Conservation (phyloP, 176 grass and related monocot genomes). For the Puccinellia tenuiflora region DNA sequence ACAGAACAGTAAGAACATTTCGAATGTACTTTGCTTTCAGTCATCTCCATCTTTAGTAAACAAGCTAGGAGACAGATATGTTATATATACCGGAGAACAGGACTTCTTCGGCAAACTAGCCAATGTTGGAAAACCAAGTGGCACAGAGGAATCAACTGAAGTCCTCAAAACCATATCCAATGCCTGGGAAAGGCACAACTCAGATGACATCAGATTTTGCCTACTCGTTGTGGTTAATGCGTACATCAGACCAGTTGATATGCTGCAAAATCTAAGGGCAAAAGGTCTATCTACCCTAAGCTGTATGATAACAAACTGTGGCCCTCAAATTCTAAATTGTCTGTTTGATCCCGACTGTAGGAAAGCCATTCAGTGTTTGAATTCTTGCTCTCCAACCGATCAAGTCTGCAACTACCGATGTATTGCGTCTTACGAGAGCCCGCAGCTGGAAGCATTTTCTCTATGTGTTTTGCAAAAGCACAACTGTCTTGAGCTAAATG, state of each 20-base stretch:
- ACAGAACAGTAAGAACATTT: conserved; percentile 43
- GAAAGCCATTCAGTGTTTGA: conserved; percentile 87
- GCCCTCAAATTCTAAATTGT: conserved; percentile 82
- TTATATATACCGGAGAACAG: conserved; percentile 39
- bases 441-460: conserved; percentile 76
- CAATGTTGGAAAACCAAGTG: conserved; percentile 35
- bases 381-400: conserved; percentile 78
- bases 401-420: conserved; percentile 95
- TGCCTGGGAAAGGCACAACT: conserved; percentile 93
- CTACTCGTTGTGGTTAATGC: conserved; percentile 79
- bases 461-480: conserved; percentile 96
- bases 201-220: conserved; percentile 94
- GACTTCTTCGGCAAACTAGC: conserved; percentile 54
- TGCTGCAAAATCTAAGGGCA: conserved; percentile 78
- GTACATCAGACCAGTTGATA: conserved; percentile 64
- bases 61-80: conserved; percentile 62
- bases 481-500: conserved; percentile 88
- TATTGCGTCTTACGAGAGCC: conserved; percentile 84
- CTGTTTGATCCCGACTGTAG: conserved; percentile 85
- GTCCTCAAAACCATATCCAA: conserved; percentile 63
- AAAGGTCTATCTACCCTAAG: conserved; percentile 82
- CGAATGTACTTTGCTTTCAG: conserved; percentile 87
- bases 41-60: conserved; percentile 62
- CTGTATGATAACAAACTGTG: conserved; percentile 83
- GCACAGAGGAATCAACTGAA: conserved; percentile 41